Percentiles rank a stretch among this genome's conserved stretches.
Conservation (phyloP, 129 eudicot species). For the Ambrosia artemisiifolia region DNA sequence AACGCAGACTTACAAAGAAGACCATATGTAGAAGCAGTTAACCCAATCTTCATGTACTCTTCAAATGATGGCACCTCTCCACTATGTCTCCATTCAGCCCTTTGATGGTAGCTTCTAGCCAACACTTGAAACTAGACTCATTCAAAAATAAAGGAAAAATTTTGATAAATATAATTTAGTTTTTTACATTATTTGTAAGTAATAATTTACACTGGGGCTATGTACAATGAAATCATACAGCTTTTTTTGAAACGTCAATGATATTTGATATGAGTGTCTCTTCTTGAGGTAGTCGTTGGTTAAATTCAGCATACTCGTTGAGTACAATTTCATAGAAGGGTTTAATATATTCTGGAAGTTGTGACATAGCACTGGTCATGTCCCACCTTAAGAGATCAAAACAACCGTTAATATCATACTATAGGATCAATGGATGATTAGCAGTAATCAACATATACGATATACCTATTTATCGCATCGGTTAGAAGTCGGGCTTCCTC, state of each 20-base stretch:
- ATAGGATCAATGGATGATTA: no score
- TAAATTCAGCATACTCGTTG: neutral
- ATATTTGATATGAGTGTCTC: neutral
- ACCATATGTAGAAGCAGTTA: no score
- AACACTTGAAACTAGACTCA: neutral
- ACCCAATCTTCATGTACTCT: no score
- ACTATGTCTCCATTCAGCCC: slow-evolving; percentile 3
- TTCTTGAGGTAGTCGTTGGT: neutral
- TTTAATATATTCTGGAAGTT: slow-evolving; percentile 28
- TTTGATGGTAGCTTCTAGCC: neutral
- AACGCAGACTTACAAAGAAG: neutral
- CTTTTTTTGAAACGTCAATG: slow-evolving; percentile 14
- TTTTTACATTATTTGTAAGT: neutral
- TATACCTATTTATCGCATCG: no score
- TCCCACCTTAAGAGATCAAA: slow-evolving; percentile 25
- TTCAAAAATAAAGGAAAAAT: neutral
- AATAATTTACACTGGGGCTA: no score
- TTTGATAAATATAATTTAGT: neutral
- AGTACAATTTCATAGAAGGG: neutral
- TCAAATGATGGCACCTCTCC: neutral
- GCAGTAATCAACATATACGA: no score
- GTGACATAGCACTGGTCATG: slow-evolving; percentile 3
- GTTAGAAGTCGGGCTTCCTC: no score
- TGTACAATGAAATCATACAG: slow-evolving; percentile 2
- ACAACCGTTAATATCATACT: no score